A percentile compares a stretch with the other conserved stretches of the same genome.
Conservation (phyloP, 805 yeast genomes). For the Sugiyamaella qingdaonensis region DNA sequence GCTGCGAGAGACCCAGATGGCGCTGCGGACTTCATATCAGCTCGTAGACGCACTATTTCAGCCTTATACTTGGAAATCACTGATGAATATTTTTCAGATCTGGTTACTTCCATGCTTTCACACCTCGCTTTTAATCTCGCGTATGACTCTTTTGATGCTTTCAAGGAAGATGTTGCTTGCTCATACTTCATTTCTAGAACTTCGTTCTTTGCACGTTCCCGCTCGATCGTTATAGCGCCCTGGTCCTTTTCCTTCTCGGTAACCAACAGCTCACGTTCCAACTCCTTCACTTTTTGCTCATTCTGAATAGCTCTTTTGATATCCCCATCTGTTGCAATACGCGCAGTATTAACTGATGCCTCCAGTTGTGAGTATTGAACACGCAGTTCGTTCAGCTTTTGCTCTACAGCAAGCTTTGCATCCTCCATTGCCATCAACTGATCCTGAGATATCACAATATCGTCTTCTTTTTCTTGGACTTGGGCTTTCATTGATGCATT, state of each 20-base stretch:
- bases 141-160: not conserved
- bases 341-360: not conserved
- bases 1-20: not conserved
- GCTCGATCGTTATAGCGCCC: not conserved
- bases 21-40: not conserved
- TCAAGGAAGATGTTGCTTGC: not conserved
- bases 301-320: not conserved
- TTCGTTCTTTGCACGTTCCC: conserved; percentile 3
- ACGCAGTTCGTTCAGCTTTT: conserved; percentile 6
- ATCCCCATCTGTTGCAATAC: not conserved
- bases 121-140: not conserved
- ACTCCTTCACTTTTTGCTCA: not conserved
- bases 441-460: conserved; percentile 13
- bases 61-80: not conserved
- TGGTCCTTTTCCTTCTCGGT: not conserved
- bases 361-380: not conserved
- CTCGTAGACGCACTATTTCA: not conserved
- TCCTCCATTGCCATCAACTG: conserved; percentile 10
- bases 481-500: conserved; percentile 5
- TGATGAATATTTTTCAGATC: not conserved
- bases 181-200: conserved; percentile 5
- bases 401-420: conserved; percentile 4
- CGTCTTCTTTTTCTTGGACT: conserved; percentile 18
- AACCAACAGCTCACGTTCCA: not conserved
- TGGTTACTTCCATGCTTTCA: not conserved